Percentiles rank a stretch among this genome's conserved stretches.
Conservation (phyloP, 1,284 basidiomycete genomes). For the Heimioporus retisporus region DNA sequence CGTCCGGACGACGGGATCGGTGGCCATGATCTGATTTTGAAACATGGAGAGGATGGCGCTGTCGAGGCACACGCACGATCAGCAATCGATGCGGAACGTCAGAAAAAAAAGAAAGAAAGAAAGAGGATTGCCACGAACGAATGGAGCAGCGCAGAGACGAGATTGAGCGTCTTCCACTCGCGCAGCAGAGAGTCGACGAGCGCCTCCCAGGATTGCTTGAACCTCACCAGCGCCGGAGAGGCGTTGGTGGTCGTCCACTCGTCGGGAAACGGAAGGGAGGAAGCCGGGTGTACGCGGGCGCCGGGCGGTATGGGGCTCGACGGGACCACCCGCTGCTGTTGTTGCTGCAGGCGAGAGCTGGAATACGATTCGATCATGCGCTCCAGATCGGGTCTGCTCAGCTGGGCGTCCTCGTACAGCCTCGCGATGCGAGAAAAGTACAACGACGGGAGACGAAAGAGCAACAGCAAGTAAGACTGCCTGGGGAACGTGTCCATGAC, state of each 20-base stretch:
- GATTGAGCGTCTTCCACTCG: constrained; percentile 84
- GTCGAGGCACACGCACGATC: neutral
- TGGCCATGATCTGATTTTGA: constrained; percentile 67
- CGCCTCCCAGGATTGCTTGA: constrained; percentile 78
- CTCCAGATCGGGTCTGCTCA: constrained; percentile 77
- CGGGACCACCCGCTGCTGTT: constrained; percentile 23
- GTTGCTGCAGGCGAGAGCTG: constrained; percentile 24
- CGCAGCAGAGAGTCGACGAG: constrained; percentile 76
- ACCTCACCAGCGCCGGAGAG: constrained; percentile 68
- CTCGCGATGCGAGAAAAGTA: constrained; percentile 80
- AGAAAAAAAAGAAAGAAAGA: neutral
- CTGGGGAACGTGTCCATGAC: constrained; percentile 62
- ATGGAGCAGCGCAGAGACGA: constrained; percentile 76
- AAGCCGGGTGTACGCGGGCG: constrained; percentile 19
- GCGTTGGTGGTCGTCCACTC: constrained; percentile 70
- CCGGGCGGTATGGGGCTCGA: constrained; percentile 44
- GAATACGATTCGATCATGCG: constrained; percentile 67
- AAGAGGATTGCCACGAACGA: constrained; percentile 58
- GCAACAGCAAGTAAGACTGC: constrained; percentile 68
- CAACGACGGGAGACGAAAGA: constrained; percentile 76
- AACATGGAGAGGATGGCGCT: constrained; percentile 83
- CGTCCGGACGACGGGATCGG: constrained; percentile 74
- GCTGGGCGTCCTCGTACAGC: constrained; percentile 79
- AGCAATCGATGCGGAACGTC: neutral
- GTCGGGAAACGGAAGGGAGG: constrained; percentile 64